Evolutionary conservation across 2,329 filamentous ascomycete species (phyloP).

Genomic region (Colletotrichum agaves): DNA sequence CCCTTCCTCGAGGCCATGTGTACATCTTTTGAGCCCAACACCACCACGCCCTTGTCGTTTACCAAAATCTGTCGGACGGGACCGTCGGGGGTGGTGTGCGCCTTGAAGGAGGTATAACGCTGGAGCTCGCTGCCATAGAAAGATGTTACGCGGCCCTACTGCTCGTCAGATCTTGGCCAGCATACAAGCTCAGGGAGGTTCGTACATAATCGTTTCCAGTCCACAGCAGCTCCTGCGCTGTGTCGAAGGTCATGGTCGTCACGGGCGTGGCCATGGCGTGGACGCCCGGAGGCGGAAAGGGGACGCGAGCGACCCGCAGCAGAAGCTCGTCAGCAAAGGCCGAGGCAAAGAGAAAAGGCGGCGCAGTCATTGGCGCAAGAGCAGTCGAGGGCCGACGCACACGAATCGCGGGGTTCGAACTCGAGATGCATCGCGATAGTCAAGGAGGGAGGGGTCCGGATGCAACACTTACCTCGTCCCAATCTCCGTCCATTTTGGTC

Average conservation of each 20-base stretch:
- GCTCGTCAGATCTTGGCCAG: constrained; percentile 40
- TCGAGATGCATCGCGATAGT: not conserved
- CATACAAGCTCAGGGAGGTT: constrained; percentile 9
- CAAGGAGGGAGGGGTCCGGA: constrained; percentile 18
- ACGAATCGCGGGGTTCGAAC: constrained; percentile 30
- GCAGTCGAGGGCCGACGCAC: constrained; percentile 26
- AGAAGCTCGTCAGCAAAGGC: constrained; percentile 25
- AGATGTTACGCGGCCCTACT: constrained; percentile 85
- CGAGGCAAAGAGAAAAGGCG: not conserved
- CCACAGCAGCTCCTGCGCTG: constrained; percentile 90
- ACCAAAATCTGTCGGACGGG: constrained; percentile 89
- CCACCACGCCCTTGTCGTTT: constrained; percentile 89
- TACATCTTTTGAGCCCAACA: constrained; percentile 83
- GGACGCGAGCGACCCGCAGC: constrained; percentile 79
- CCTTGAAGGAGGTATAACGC: constrained; percentile 89
- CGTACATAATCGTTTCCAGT: constrained; percentile 89
- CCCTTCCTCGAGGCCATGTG: constrained; percentile 91
- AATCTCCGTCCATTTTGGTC: constrained; percentile 72
- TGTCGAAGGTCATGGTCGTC: constrained; percentile 89
- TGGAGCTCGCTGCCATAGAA: constrained; percentile 89
- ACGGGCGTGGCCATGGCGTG: constrained; percentile 77
- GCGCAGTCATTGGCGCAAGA: not conserved
- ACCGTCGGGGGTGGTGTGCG: constrained; percentile 78
- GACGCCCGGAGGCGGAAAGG: constrained; percentile 80
- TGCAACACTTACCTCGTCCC: constrained; percentile 68